These are phyloP conservation scores for Arthrobotrys pseudoclavata DNA, from an alignment of 2,329 filamentous ascomycete species.

Conservation along the genomic window DNA sequence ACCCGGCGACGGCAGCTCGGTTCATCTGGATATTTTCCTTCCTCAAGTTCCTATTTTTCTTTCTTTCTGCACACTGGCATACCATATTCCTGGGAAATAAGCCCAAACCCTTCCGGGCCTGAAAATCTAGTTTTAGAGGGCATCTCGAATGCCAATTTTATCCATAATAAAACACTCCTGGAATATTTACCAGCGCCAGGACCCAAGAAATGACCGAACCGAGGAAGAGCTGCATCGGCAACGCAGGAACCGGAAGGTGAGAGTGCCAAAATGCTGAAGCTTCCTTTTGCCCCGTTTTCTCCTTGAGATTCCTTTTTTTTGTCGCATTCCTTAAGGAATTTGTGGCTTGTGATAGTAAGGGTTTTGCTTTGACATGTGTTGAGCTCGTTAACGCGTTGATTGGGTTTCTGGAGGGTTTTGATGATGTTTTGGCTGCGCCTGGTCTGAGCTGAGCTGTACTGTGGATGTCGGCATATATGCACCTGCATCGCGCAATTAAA, in stretches of 20 bases:
- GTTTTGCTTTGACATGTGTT: constrained; percentile 11
- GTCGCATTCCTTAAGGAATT: background rate
- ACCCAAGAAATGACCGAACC: constrained; percentile 15
- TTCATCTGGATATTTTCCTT: background rate
- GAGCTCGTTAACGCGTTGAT: constrained; percentile 23
- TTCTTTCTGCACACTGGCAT: constrained; percentile 23
- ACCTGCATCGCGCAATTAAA: background rate
- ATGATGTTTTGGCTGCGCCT: background rate
- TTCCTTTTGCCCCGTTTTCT: background rate
- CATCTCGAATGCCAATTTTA: constrained; percentile 1
- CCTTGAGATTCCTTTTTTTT: background rate
- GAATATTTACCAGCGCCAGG: constrained; percentile 6
- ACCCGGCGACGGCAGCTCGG: constrained; percentile 56
- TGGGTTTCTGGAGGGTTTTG: constrained; percentile 15
- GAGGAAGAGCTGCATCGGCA: constrained; percentile 30
- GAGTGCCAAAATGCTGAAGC: constrained; percentile 13
- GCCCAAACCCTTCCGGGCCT: constrained; percentile 32
- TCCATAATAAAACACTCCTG: background rate
- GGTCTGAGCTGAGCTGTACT: background rate
- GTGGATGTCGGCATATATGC: background rate
- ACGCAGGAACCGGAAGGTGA: constrained; percentile 28
- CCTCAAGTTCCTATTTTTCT: background rate
- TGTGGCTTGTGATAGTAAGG: constrained; percentile 17
- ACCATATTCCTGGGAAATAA: constrained; percentile 31
- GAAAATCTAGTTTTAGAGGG: constrained; percentile 10